phyloP scores from a whole-genome alignment of 1,139 yeast genomes.

The Suhomyces bribrorum region DNA sequence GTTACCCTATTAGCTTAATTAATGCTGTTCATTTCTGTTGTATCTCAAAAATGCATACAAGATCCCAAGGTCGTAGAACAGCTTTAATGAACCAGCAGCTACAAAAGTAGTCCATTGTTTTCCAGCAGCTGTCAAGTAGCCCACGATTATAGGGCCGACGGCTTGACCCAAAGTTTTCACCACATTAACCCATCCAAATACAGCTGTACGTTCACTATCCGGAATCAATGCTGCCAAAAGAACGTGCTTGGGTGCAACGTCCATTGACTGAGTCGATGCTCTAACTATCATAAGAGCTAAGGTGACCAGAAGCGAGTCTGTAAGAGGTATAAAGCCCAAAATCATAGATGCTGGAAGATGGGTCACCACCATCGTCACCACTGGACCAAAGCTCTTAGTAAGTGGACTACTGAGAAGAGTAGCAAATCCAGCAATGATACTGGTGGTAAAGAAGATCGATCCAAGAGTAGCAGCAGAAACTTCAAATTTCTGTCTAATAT shows the following conservation, averaged over 20 bases:
- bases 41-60: conserved; percentile 34
- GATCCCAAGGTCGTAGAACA: conserved; percentile 42
- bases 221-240: conserved; percentile 42
- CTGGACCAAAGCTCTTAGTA: conserved; percentile 46
- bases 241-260: conserved; percentile 47
- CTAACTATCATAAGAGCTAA: conserved; percentile 33
- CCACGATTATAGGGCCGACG: conserved; percentile 42
- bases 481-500: conserved; percentile 37
- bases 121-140: conserved; percentile 30
- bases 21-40: conserved; percentile 28
- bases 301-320: conserved; percentile 31
- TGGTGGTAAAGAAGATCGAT: conserved; percentile 39
- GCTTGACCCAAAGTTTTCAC: conserved; percentile 42
- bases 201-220: conserved; percentile 39
- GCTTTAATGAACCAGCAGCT: conserved; percentile 41
- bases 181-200: conserved; percentile 45
- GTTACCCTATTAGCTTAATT: not conserved
- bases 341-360: conserved; percentile 47
- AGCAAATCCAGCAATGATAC: conserved; percentile 41
- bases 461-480: conserved; percentile 39
- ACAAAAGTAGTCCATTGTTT: conserved; percentile 43
- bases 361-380: conserved; percentile 45
- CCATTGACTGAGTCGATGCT: conserved; percentile 45
- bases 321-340: conserved; percentile 39
- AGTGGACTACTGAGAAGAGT: conserved; percentile 45